These are phyloP conservation scores for Fusarium floridanum DNA, from an alignment of 2,329 filamentous ascomycete genomes.

Conservation along the genomic window DNA sequence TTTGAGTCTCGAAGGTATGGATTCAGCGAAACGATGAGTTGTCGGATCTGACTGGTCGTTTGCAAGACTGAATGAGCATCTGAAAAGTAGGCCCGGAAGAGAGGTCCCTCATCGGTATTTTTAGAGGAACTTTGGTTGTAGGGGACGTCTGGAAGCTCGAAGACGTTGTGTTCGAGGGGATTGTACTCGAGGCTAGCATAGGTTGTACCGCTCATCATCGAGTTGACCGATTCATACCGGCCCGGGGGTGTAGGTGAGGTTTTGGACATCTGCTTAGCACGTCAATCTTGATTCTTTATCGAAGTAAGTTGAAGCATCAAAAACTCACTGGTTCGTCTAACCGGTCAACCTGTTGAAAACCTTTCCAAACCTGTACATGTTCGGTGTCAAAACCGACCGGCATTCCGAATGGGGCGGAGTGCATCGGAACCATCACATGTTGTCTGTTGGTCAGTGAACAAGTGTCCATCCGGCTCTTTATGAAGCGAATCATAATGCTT, in stretches of 20 bases:
- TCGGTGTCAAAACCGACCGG: background rate
- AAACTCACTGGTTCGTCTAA: background rate
- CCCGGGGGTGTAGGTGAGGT: background rate
- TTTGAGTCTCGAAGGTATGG: background rate
- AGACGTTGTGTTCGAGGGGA: background rate
- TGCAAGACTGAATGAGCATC: conserved; percentile 2
- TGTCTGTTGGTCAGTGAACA: background rate
- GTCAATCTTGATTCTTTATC: background rate
- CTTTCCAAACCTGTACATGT: background rate
- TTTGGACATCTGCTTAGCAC: background rate
- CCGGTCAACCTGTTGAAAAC: background rate
- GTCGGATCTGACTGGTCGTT: background rate
- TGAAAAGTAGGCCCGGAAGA: background rate
- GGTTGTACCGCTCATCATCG: background rate
- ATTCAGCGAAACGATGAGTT: background rate
- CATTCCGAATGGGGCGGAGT: background rate
- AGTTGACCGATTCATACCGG: background rate
- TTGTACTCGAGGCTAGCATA: background rate
- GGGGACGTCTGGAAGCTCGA: background rate
- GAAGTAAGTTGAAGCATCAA: background rate
- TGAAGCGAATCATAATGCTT: background rate
- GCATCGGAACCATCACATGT: background rate
- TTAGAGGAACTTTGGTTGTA: background rate
- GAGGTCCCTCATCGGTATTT: background rate
- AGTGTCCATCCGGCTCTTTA: background rate